Conservation (phyloP, 2,329 filamentous ascomycete species). For the Cercospora beticola region DNA sequence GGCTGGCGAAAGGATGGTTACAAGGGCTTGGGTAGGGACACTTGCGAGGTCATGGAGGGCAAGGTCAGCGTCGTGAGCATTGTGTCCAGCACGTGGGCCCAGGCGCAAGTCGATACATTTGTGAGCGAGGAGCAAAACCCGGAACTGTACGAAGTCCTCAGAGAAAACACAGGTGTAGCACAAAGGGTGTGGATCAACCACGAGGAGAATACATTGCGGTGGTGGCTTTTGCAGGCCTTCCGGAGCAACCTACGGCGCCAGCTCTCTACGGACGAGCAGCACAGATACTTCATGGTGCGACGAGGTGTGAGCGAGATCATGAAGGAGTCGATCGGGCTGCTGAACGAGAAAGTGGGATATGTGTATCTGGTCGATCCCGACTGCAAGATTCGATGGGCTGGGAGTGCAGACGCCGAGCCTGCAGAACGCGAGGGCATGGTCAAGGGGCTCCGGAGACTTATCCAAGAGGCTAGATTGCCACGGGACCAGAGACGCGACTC, state of each 20-base stretch:
- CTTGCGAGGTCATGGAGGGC: constrained; percentile 71
- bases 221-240: constrained; percentile 57
- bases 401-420: constrained; percentile 67
- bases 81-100: constrained; percentile 82
- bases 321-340: constrained; percentile 62
- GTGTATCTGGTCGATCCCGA: constrained; percentile 85
- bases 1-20: constrained; percentile 42
- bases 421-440: constrained; percentile 67
- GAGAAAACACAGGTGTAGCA: constrained; percentile 52
- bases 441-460: constrained; percentile 62
- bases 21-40: constrained; percentile 56
- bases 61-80: constrained; percentile 72
- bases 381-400: constrained; percentile 92
- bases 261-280: constrained; percentile 53
- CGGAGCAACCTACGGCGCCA: constrained; percentile 48
- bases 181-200: constrained; percentile 87
- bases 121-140: constrained; percentile 66
- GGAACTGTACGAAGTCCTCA: constrained; percentile 63
- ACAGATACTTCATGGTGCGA: constrained; percentile 59
- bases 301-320: constrained; percentile 57
- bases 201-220: constrained; percentile 73
- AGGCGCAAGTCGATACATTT: constrained; percentile 75
- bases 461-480: constrained; percentile 52
- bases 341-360: constrained; percentile 92
- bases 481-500: constrained; percentile 19